A percentile compares a stretch with the other conserved stretches of the same genome.
Evolutionary conservation across 306 rosid species (phyloP).

Genomic region (Parietaria judaica): DNA sequence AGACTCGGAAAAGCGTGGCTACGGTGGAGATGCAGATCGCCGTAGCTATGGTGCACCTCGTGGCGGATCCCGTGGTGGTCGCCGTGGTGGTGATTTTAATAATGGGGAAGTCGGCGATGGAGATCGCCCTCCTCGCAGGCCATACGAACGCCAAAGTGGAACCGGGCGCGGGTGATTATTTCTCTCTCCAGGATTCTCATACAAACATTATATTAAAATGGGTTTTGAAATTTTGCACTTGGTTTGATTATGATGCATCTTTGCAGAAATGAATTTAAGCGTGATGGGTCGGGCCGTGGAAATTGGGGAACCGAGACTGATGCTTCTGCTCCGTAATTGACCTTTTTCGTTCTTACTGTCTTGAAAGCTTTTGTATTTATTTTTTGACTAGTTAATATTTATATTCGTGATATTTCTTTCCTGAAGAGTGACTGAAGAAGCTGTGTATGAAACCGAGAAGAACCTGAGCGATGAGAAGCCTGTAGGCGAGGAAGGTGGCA

Average conservation of each 20-base stretch:
- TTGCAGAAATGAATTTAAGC: conserved; percentile 63
- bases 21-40: neutral
- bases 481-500: conserved; percentile 41
- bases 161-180: conserved; percentile 74
- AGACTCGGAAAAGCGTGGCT: conserved; percentile 38
- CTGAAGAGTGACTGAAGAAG: conserved; percentile 61
- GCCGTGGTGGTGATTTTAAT: conserved; percentile 70
- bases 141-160: conserved; percentile 84
- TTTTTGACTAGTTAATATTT: neutral
- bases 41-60: conserved; percentile 56
- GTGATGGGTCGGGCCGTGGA: conserved; percentile 87
- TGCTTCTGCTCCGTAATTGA: conserved; percentile 53
- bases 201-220: neutral
- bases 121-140: conserved; percentile 63
- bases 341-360: neutral
- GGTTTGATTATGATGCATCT: conserved; percentile 13
- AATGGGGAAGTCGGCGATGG: conserved; percentile 72
- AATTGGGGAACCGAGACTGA: conserved; percentile 78
- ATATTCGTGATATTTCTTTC: neutral
- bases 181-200: neutral
- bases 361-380: too few species aligned
- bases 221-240: neutral
- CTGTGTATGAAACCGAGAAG: conserved; percentile 51
- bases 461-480: conserved; percentile 67
- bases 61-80: conserved; percentile 63